phyloP scores from a whole-genome alignment of 441 rosid species.

The Raphanus hybrid region DNA sequence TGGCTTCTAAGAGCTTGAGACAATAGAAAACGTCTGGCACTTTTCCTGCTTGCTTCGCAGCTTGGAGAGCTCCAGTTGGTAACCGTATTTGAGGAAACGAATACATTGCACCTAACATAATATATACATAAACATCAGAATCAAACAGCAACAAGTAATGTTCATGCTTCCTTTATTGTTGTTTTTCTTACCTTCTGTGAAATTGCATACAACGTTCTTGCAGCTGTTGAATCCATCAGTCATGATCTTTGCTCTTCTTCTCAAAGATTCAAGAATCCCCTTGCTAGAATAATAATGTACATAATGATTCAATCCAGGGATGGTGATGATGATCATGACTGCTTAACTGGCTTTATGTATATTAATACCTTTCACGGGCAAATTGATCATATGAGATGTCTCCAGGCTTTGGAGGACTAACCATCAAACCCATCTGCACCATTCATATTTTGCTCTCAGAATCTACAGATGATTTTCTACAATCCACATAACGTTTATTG shows the following conservation, averaged over 20 bases:
- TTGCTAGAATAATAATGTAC: conserved; percentile 43
- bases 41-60: conserved; percentile 85
- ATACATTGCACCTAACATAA: conserved; percentile 89
- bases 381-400: conserved; percentile 88
- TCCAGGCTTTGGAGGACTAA: conserved; percentile 91
- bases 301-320: too few species aligned
- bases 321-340: too few species aligned
- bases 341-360: too few species aligned
- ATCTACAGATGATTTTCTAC: conserved; percentile 11
- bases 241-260: conserved; percentile 92
- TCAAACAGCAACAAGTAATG: not conserved
- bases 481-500: not conserved
- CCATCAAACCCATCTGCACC: conserved; percentile 94
- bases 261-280: conserved; percentile 88
- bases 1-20: conserved; percentile 92
- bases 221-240: conserved; percentile 99
- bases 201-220: conserved; percentile 92
- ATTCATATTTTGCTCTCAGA: conserved; percentile 10
- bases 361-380: conserved; percentile 75
- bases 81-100: conserved; percentile 93
- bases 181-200: conserved; percentile 77
- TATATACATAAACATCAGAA: not conserved
- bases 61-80: conserved; percentile 88
- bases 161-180: not conserved
- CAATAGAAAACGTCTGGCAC: conserved; percentile 98